These are phyloP conservation scores for Arabidopsis hybrid DNA, from an alignment of 441 rosid species.

Conservation along the genomic window DNA sequence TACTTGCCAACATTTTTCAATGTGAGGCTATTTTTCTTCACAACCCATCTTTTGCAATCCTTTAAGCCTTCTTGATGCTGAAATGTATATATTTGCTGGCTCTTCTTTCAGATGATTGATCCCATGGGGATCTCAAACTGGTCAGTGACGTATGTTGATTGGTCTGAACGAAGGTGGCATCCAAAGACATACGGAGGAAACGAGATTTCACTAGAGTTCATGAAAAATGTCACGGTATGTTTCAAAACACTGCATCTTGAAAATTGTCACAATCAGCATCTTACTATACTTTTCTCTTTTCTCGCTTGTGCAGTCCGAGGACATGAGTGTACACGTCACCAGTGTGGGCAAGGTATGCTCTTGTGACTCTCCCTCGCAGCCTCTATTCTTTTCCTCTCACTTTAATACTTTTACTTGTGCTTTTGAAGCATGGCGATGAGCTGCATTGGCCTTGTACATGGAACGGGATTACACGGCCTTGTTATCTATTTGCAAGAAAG, in stretches of 20 bases:
- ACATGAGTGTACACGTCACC: conserved; percentile 58
- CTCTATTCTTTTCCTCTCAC: not conserved
- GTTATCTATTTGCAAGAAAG: conserved; percentile 76
- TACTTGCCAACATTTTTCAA: conserved; percentile 68
- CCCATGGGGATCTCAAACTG: conserved; percentile 72
- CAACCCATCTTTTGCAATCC: conserved; percentile 21
- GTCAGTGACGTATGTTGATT: conserved; percentile 79
- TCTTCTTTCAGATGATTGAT: conserved; percentile 65
- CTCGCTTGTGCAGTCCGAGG: conserved; percentile 55
- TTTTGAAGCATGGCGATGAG: conserved; percentile 46
- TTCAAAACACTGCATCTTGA: not conserved
- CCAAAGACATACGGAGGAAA: conserved; percentile 59
- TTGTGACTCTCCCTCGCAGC: not conserved
- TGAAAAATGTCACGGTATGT: conserved; percentile 61
- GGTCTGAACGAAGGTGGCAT: conserved; percentile 87
- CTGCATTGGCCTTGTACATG: conserved; percentile 60
- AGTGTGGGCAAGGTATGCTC: conserved; percentile 61
- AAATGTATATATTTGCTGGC: conserved; percentile 9
- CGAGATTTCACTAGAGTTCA: conserved; percentile 58
- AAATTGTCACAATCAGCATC: not conserved
- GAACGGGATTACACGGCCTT: conserved; percentile 77
- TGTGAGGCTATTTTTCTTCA: conserved; percentile 44
- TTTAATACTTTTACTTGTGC: conserved; percentile 21
- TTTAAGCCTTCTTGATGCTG: conserved; percentile 21
- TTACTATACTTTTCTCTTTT: not conserved